A percentile compares a stretch with the other conserved stretches of the same genome.
These are phyloP conservation scores for Penicillium crustosum DNA, from an alignment of 2,329 filamentous ascomycete species.

Conservation along the genomic window DNA sequence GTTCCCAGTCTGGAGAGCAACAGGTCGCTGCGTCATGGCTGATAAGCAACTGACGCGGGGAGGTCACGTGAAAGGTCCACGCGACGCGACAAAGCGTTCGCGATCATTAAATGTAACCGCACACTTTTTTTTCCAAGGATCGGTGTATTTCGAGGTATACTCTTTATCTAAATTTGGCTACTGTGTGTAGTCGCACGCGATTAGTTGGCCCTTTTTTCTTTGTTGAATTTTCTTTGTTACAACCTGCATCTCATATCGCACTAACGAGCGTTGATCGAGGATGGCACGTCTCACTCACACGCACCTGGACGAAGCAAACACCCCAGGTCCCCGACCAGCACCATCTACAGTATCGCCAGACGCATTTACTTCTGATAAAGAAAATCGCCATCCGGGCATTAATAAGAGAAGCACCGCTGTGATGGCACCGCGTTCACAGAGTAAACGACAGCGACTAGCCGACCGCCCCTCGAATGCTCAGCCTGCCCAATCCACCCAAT, in stretches of 20 bases:
- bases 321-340: slow-evolving; percentile 18
- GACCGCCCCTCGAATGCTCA: slow-evolving; percentile 34
- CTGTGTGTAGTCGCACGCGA: not conserved
- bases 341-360: slow-evolving; percentile 37
- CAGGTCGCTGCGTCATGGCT: slow-evolving; percentile 10
- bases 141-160: not conserved
- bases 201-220: not conserved
- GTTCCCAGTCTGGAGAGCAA: not conserved
- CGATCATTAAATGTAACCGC: not conserved
- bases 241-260: slow-evolving; percentile 13
- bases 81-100: slow-evolving; percentile 10
- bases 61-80: slow-evolving; percentile 14
- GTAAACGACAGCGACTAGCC: slow-evolving; percentile 49
- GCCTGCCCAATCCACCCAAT: not conserved
- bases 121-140: not conserved
- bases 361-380: slow-evolving; percentile 50
- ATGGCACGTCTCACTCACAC: slow-evolving; percentile 30
- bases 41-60: slow-evolving; percentile 10
- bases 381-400: slow-evolving; percentile 41
- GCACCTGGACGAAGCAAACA: slow-evolving; percentile 16
- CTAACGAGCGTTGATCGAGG: slow-evolving; percentile 19
- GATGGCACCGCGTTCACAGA: slow-evolving; percentile 23
- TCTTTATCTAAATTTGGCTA: not conserved
- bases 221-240: slow-evolving; percentile 6
- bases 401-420: slow-evolving; percentile 41